Evolutionary conservation across 2,329 filamentous ascomycete genomes (phyloP), one percentile per base, ranked within the genome.

Genomic region (Ceratocystis lukuohia): DNA sequence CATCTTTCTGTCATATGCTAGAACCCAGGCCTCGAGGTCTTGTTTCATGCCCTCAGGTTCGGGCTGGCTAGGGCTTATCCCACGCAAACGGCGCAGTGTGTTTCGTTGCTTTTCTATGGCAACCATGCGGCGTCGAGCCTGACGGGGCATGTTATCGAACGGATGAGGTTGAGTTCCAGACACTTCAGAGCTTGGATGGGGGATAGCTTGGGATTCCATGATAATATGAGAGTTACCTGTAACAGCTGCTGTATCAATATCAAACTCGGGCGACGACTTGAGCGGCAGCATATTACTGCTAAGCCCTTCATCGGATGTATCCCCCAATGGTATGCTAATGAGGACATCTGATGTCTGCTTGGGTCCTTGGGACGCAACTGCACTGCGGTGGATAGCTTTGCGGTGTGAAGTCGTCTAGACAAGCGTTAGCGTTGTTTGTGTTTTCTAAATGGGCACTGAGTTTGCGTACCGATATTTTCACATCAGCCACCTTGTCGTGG

Each of bases 21-120:
- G 10, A 46, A 61, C 62, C 65, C 65, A 66, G 12, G 45, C 28
- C 30, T 66, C 61, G 2, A 66, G 45, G 41, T 64, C 61, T 17
- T 62, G 61, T n/a, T 63, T 62, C 48, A 66, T 57, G 20, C 61
- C 65, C 37, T 46, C 45, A 15, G 65, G 62, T 6, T 41, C 61
- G 1, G 61, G 61, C 2, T 61, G 57, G 44, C 62, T 41, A 2
- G 41, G 61, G 46, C 46, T 37, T 1, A 66, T 44, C 12, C 65
- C 30, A 10, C 65, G 65, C 20, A 33, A 15, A 30, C 62, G 62
- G 17, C 48, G n/a, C 46, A 46, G 65, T n/a, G 37, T 17, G 3
- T 45, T 28, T 7, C 61, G 53, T 22, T 66, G 61, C 65, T 66
- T 66, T 25, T 66, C 65, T 15, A 66, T 66, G 25, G 61, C 61